phyloP scores from a whole-genome alignment of 1,139 yeast genomes.

The Pichia sp. region DNA sequence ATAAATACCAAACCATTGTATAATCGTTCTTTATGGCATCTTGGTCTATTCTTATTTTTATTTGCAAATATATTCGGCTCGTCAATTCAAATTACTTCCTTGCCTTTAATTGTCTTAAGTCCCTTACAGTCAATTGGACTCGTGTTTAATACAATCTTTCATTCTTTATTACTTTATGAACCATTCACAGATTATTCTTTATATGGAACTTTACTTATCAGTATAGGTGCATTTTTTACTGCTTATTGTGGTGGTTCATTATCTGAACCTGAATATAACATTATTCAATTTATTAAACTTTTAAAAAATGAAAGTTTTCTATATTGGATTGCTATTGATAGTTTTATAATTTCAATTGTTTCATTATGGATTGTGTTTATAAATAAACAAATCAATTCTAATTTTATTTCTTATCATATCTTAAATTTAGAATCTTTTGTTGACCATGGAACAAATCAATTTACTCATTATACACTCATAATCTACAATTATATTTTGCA shows the following conservation, averaged over 20 bases:
- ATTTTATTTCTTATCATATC: not conserved
- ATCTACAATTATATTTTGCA: not conserved
- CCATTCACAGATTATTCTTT: slow-evolving; percentile 53
- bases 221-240: slow-evolving; percentile 72
- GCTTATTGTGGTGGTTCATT: slow-evolving; percentile 63
- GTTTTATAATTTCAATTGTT: slow-evolving; percentile 28
- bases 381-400: slow-evolving; percentile 5
- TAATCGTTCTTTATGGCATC: slow-evolving; percentile 64
- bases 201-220: slow-evolving; percentile 62
- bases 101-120: slow-evolving; percentile 73
- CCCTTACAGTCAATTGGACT: slow-evolving; percentile 86
- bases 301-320: slow-evolving; percentile 38
- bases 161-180: slow-evolving; percentile 63
- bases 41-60: slow-evolving; percentile 67
- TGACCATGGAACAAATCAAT: not conserved
- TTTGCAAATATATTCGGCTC: slow-evolving; percentile 76
- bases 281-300: slow-evolving; percentile 40
- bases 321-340: slow-evolving; percentile 37
- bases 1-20: slow-evolving; percentile 34
- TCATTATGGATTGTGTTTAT: slow-evolving; percentile 25
- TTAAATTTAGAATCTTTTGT: not conserved
- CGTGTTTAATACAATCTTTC: slow-evolving; percentile 77
- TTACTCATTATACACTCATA: not conserved
- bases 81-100: slow-evolving; percentile 73
- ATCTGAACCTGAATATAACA: slow-evolving; percentile 46